Percentiles rank a stretch among this genome's conserved stretches.
Evolutionary conservation across 2,329 filamentous ascomycete genomes (phyloP).

Genomic region (Colletotrichum cuscutae): DNA sequence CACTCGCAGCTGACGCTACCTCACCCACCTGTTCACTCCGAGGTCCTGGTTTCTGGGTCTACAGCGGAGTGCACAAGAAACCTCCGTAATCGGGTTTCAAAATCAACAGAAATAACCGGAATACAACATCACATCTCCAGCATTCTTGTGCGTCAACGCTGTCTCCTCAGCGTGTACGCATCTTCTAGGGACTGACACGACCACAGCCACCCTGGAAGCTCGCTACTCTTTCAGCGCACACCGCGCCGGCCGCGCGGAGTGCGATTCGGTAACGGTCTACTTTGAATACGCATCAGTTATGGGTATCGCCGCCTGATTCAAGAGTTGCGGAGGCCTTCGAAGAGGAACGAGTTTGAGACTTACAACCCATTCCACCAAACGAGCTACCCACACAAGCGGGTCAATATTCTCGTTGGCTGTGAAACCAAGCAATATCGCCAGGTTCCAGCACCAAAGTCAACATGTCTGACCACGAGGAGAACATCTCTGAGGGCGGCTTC

Average conservation of each 20-base stretch:
- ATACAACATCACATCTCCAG: background rate
- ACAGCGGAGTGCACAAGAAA: constrained; percentile 95
- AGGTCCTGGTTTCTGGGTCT: constrained; percentile 93
- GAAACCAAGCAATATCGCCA: background rate
- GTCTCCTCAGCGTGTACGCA: constrained; percentile 3
- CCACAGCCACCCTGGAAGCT: constrained; percentile 21
- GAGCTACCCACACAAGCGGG: background rate
- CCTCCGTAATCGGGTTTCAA: constrained; percentile 85
- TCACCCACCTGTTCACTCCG: constrained; percentile 88
- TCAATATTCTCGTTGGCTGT: background rate
- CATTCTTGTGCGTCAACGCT: background rate
- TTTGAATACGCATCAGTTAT: constrained; percentile 28
- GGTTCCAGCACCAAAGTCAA: constrained; percentile 52
- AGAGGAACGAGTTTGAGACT: constrained; percentile 18
- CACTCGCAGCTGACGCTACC: constrained; percentile 76
- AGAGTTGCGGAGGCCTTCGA: constrained; percentile 33
- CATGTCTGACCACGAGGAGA: constrained; percentile 77
- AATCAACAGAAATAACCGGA: background rate
- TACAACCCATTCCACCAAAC: background rate
- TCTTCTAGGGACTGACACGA: background rate
- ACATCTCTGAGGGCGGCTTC: constrained; percentile 70
- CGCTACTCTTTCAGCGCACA: constrained; percentile 18
- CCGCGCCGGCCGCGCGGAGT: constrained; percentile 33
- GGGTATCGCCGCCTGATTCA: constrained; percentile 28
- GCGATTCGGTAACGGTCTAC: constrained; percentile 19